These are phyloP conservation scores for Stylonectria norvegica DNA, from an alignment of 2,329 filamentous ascomycete species.

Conservation along the genomic window DNA sequence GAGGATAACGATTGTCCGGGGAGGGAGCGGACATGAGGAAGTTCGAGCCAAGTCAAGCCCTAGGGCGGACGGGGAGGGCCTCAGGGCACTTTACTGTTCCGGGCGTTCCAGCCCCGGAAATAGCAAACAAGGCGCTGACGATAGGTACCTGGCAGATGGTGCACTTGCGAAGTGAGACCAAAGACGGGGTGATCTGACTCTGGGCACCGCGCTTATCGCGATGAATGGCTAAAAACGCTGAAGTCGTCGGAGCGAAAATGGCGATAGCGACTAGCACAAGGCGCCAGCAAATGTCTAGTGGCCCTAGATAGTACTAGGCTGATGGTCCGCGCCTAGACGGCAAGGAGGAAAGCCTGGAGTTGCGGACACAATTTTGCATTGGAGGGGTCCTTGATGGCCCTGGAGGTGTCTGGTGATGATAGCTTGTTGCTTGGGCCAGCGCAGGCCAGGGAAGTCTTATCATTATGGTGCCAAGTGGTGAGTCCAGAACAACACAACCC, in stretches of 20 bases:
- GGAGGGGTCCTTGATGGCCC: too few species aligned
- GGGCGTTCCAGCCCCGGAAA: slow-evolving; percentile 18
- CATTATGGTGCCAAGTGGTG: neutral
- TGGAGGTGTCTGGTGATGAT: slow-evolving; percentile 16
- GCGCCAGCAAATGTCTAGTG: slow-evolving; percentile 13
- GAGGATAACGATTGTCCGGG: slow-evolving; percentile 17
- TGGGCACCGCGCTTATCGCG: slow-evolving; percentile 30
- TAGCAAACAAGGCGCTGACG: slow-evolving; percentile 15
- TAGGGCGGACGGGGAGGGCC: slow-evolving; percentile 3
- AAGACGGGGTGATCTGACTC: slow-evolving; percentile 14
- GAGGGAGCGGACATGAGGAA: slow-evolving; percentile 19
- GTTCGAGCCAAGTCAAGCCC: slow-evolving; percentile 19
- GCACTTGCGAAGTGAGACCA: slow-evolving; percentile 6
- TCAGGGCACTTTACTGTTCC: slow-evolving; percentile 12
- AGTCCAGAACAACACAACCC: too few species aligned
- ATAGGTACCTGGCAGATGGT: slow-evolving; percentile 18
- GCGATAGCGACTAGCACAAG: slow-evolving; percentile 15
- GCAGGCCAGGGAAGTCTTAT: neutral
- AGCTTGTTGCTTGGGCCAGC: slow-evolving; percentile 11
- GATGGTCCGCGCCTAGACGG: slow-evolving; percentile 9
- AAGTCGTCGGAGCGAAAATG: slow-evolving; percentile 8
- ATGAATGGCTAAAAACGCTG: slow-evolving; percentile 20
- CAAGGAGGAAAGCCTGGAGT: slow-evolving; percentile 12
- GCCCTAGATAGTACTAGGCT: too few species aligned
- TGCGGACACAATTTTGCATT: too few species aligned